Conservation (phyloP, 345 rosid species). For the Microcos paniculata region DNA sequence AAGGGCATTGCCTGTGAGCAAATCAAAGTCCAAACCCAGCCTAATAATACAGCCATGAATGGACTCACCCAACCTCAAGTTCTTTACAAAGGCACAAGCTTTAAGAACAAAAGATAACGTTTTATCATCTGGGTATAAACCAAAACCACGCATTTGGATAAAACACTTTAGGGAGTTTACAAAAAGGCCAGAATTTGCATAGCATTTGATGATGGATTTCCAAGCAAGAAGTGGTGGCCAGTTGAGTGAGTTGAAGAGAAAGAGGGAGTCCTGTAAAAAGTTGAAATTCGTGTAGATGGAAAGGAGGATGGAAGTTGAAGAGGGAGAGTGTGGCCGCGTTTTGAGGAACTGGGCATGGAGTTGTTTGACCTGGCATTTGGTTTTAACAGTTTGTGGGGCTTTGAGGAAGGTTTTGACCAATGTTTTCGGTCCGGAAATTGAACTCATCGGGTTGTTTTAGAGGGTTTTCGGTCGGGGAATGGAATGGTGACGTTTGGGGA, state of each 20-base stretch:
- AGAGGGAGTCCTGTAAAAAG: slow-evolving; percentile 48
- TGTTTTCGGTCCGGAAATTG: slow-evolving; percentile 23
- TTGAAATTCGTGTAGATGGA: slow-evolving; percentile 59
- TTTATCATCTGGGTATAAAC: slow-evolving; percentile 56
- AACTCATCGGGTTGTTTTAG: slow-evolving; percentile 25
- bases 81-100: slow-evolving; percentile 54
- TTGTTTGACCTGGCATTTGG: slow-evolving; percentile 58
- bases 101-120: slow-evolving; percentile 77
- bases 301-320: slow-evolving; percentile 43
- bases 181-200: slow-evolving; percentile 44
- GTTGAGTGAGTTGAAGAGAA: slow-evolving; percentile 49
- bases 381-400: slow-evolving; percentile 32
- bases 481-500: neutral
- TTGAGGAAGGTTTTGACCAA: slow-evolving; percentile 39
- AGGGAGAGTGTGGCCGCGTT: slow-evolving; percentile 36
- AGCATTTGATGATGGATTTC: slow-evolving; percentile 72
- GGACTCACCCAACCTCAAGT: slow-evolving; percentile 62
- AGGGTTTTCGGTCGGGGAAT: neutral
- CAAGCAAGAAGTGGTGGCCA: slow-evolving; percentile 65
- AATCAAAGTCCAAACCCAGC: slow-evolving; percentile 58
- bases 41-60: slow-evolving; percentile 71
- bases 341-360: slow-evolving; percentile 71
- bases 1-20: slow-evolving; percentile 77
- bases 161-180: slow-evolving; percentile 48
- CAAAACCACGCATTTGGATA: slow-evolving; percentile 54